These are phyloP conservation scores for Aspergillus bombycis DNA, from an alignment of 2,329 filamentous ascomycete genomes.

Conservation along the genomic window DNA sequence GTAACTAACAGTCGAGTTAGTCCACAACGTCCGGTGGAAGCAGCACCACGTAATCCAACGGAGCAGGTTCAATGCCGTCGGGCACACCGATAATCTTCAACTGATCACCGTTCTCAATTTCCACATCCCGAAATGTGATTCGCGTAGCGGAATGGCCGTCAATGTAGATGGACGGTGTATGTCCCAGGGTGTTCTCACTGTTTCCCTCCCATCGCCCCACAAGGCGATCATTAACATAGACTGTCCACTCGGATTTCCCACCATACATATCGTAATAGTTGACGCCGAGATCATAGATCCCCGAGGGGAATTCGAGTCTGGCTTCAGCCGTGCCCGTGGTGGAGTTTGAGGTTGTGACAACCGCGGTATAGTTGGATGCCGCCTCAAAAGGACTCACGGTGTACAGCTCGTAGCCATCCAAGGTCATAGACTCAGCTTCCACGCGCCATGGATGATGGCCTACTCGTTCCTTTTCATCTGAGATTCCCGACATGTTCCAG, in stretches of 20 bases:
- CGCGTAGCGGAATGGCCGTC: conserved; percentile 69
- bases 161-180: conserved; percentile 60
- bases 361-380: conserved; percentile 58
- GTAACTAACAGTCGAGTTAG: conserved; percentile 33
- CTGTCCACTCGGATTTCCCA: conserved; percentile 60
- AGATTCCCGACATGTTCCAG: conserved; percentile 61
- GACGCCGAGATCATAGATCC: conserved; percentile 65
- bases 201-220: conserved; percentile 65
- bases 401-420: conserved; percentile 61
- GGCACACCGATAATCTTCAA: conserved; percentile 61
- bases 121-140: conserved; percentile 59
- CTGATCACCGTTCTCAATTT: conserved; percentile 54
- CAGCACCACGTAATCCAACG: conserved; percentile 68
- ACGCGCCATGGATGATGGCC: conserved; percentile 67
- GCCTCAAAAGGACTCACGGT: conserved; percentile 62
- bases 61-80: conserved; percentile 65
- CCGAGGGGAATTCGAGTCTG: conserved; percentile 52
- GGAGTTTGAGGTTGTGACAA: conserved; percentile 59
- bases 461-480: conserved; percentile 60
- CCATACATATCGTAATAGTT: conserved; percentile 68
- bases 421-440: conserved; percentile 67
- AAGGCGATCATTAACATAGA: conserved; percentile 56
- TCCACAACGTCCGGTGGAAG: conserved; percentile 62
- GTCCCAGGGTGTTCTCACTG: conserved; percentile 61
- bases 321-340: conserved; percentile 55